A percentile compares a stretch with the other conserved stretches of the same genome.
These are phyloP conservation scores for Geosmithia putterillii DNA, from an alignment of 2,329 filamentous ascomycete genomes.

Conservation along the genomic window DNA sequence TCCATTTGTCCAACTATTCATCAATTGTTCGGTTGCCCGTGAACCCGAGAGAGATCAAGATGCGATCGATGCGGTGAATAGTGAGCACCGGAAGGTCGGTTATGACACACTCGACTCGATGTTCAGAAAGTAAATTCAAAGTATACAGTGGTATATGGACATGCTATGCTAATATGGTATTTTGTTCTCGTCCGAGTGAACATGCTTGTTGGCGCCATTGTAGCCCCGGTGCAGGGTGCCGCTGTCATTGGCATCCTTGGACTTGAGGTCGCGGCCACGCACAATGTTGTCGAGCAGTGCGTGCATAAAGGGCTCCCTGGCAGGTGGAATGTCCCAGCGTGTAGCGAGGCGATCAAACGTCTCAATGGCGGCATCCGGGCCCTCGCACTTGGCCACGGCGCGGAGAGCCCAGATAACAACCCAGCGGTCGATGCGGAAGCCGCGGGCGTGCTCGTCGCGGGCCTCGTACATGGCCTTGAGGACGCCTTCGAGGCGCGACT, in stretches of 20 bases:
- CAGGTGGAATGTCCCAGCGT: constrained; percentile 31
- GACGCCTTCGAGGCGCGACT: constrained; percentile 52
- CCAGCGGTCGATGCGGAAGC: constrained; percentile 45
- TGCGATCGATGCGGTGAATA: no score
- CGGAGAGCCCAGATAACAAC: constrained; percentile 47
- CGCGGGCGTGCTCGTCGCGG: constrained; percentile 30
- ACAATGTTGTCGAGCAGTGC: constrained; percentile 30
- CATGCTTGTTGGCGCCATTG: neutral
- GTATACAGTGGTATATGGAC: neutral
- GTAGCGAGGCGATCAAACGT: constrained; percentile 38
- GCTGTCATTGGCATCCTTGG: constrained; percentile 3
- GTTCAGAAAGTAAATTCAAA: no score
- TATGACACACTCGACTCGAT: no score
- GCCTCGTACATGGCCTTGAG: constrained; percentile 52
- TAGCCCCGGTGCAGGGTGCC: constrained; percentile 7
- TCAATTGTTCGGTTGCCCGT: no score
- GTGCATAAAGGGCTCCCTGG: constrained; percentile 32
- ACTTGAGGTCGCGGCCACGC: constrained; percentile 17
- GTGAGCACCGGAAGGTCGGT: no score
- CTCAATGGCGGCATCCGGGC: constrained; percentile 34
- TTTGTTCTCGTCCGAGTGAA: neutral
- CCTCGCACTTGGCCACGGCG: constrained; percentile 52
- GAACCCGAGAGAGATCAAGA: no score
- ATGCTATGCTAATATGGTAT: neutral
- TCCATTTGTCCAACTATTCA: neutral